Base-by-base conservation (phyloP, 108 stramenopile genomes). In the Conticribra guillardii region DNA sequence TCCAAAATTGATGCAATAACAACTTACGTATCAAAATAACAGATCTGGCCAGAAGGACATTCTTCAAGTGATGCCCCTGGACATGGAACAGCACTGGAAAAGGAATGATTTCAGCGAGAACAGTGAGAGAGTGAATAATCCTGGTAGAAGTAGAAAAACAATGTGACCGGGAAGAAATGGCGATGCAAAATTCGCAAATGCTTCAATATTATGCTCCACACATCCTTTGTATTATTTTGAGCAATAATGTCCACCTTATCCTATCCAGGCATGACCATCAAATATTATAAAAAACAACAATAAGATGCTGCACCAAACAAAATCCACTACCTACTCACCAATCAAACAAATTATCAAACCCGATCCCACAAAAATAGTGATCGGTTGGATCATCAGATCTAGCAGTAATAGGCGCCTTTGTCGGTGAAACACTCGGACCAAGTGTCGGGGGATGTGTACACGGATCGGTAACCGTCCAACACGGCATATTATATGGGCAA, bases 11-110 rank as follows among this genome's bases (percentile, higher is more conserved):
- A 31, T 29, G 14, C 8, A 28, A 16, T 3, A 29, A 48, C 23
- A 24, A 71, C 70, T 71, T 26, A 71, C 70, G 70, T 71, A 51
- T 71, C 52, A 28, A 71, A 71, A 54, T 71, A 71, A n/a, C 70
- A 71, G 37, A 71, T 59, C 30, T 71, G 70, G 15, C 70, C 70
- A 26, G 18, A 0, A 4, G 70, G 70, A 27, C 70, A 71, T 61
- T 71, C 70, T 26, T 50, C 52, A 8, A 47, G 22, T 1, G 58
- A 34, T 29, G 60, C 70, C 4, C 37, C 37, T 16, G 70, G 70
- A n/a, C 70, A 71, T 19, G 52, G 49, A 17, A 71, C 59, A 54
- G 59, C 70, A 54, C 70, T 71, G 24, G 19, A 1, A 15, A 22
- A 46, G 21, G 7, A 27, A 1, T 22, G 23, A 53, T 1, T 14